phyloP scores from a whole-genome alignment of 371 early-diverging fungal genomes.

The Mortierella sp. region DNA sequence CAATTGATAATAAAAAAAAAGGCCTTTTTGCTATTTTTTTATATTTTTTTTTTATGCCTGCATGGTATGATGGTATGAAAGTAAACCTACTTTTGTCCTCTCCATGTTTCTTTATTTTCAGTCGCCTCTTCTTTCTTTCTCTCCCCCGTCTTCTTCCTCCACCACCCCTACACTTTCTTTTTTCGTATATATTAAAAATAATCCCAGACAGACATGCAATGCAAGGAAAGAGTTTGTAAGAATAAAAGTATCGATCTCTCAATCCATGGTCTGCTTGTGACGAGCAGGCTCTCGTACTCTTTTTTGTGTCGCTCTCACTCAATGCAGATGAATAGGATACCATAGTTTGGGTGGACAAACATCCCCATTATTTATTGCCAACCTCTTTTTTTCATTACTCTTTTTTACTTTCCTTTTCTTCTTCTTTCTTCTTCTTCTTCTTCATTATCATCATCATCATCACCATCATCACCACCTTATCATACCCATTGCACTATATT shows the following conservation, averaged over 20 bases:
- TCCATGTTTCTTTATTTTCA: too few relatives aligned
- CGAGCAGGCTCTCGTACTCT: slow-evolving; percentile 18
- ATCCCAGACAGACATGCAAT: background rate
- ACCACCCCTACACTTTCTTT: background rate
- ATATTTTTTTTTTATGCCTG: background rate
- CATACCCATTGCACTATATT: background rate
- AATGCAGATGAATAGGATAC: background rate
- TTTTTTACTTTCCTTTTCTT: slow-evolving; percentile 1
- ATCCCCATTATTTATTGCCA: slow-evolving; percentile 11
- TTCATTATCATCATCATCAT: background rate
- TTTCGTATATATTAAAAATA: background rate
- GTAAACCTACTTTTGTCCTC: too few relatives aligned
- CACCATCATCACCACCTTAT: background rate
- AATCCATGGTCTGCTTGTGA: background rate
- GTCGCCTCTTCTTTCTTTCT: too few relatives aligned
- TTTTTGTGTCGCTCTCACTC: slow-evolving; percentile 5
- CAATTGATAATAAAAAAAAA: background rate
- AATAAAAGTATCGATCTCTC: background rate
- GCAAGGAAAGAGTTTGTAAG: slow-evolving; percentile 5
- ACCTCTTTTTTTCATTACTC: background rate
- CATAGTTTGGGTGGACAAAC: background rate
- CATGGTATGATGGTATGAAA: background rate
- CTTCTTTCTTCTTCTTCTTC: background rate
- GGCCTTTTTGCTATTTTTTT: background rate
- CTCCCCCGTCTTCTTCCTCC: too few relatives aligned